These are phyloP conservation scores for Globisporangium recalcitrans DNA, from an alignment of 352 stramenopile species.

Conservation along the genomic window DNA sequence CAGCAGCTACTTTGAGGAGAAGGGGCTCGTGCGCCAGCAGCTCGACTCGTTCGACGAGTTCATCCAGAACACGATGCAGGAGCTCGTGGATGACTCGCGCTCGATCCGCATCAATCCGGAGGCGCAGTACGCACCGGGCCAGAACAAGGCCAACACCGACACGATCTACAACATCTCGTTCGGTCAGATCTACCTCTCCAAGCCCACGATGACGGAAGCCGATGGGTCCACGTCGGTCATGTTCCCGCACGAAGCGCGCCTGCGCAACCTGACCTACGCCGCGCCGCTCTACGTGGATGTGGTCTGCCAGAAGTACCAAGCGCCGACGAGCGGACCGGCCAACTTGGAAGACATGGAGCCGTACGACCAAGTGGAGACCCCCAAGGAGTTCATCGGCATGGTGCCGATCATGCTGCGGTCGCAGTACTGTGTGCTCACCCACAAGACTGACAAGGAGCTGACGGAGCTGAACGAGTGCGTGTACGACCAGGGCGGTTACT, in stretches of 20 bases:
- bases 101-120: conserved; percentile 96
- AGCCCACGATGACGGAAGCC: conserved; percentile 96
- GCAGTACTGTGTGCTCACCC: conserved; percentile 93
- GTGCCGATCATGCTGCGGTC: conserved; percentile 98
- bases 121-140: conserved; percentile 93
- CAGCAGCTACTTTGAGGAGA: conserved; percentile 99
- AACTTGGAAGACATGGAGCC: conserved; percentile 86
- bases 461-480: conserved; percentile 98
- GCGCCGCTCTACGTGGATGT: conserved; percentile 98
- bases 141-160: conserved; percentile 89
- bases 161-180: conserved; percentile 96
- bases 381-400: conserved; percentile 96
- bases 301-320: conserved; percentile 90
- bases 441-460: conserved; percentile 91
- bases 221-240: conserved; percentile 97
- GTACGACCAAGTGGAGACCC: conserved; percentile 82
- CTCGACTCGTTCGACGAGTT: conserved; percentile 99
- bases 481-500: conserved; percentile 99
- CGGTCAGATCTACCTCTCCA: conserved; percentile 97
- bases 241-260: conserved; percentile 97
- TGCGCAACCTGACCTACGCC: conserved; percentile 99
- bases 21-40: conserved; percentile 99
- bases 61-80: conserved; percentile 99
- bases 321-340: conserved; percentile 45
- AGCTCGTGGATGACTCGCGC: conserved; percentile 97